Evolutionary conservation across 2,329 filamentous ascomycete genomes (phyloP), one percentile per base, ranked within the genome.

Genomic region (Pestalotiopsis sp.): DNA sequence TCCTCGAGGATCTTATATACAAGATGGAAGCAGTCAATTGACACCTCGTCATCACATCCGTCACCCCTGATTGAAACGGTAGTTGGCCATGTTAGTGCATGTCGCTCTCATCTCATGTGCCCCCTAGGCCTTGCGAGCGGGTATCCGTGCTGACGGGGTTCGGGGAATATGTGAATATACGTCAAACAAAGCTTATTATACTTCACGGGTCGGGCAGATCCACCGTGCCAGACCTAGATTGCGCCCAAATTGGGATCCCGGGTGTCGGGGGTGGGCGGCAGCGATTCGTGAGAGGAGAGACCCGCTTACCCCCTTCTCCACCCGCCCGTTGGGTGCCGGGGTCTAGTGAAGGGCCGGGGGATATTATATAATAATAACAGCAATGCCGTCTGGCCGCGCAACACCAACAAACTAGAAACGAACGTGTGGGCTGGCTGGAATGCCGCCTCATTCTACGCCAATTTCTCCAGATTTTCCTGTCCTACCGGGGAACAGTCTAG

Each of bases 161-260:
- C 63, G 63, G 63, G 49, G 31, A 66, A 56, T 66, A 66, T 38
- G 49, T 5, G 31, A 66, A 56, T 66, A 58, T 57, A 66, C 25
- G 63, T 66, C 41, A 66, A 66, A 66, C 63, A 57, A 66, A 66
- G 63, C 45, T 66, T 66, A 66, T 57, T 66, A 66, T 57, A 66
- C 23, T 38, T 45, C 45, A 31, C 59, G 63, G 63, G 31, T 58
- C 9, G 39, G 23, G 2, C 39, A 39, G 57, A 45, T 66, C 63
- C 63, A 66, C 63, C 7, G 13, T 66, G 63, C 45, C 23, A 56
- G 63, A 58, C n/a, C 63, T 66, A 66, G n/a, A 66, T 66, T 56
- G 41, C n/a, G 17, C 27, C 39, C 41, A 59, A 36, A 59, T 36
- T 59, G 59, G 59, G 27, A 36, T 36, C 17, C 36, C 36, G 59